Conservation (phyloP, 2,329 filamentous ascomycete species). For the Penicillium sp. region DNA sequence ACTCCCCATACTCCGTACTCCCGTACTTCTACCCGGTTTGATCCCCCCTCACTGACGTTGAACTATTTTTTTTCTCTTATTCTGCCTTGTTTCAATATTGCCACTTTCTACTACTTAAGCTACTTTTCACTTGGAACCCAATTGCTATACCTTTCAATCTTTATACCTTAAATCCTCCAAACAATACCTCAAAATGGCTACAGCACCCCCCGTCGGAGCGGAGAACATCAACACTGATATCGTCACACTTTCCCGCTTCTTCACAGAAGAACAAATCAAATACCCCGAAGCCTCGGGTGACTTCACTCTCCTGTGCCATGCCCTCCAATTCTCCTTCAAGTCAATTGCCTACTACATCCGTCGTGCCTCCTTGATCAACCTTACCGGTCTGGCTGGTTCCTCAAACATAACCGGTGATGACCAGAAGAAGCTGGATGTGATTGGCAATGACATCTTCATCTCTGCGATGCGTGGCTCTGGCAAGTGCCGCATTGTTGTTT, state of each 20-base stretch:
- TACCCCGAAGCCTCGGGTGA: slow-evolving; percentile 94
- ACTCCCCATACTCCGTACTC: slow-evolving; percentile 24
- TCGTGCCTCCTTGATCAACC: slow-evolving; percentile 89
- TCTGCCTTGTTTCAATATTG: slow-evolving; percentile 1
- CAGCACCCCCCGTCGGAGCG: slow-evolving; percentile 54
- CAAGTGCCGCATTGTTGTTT: slow-evolving; percentile 89
- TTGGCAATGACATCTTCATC: slow-evolving; percentile 97
- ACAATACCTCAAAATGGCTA: slow-evolving; percentile 31
- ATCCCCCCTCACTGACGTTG: slow-evolving; percentile 15
- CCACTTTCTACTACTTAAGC: background rate
- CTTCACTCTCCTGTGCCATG: slow-evolving; percentile 98
- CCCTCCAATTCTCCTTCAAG: slow-evolving; percentile 99
- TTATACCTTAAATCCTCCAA: slow-evolving; percentile 4
- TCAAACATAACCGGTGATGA: slow-evolving; percentile 96
- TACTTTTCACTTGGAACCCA: background rate
- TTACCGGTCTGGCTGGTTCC: slow-evolving; percentile 90
- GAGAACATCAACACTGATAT: slow-evolving; percentile 96
- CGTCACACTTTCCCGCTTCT: slow-evolving; percentile 88
- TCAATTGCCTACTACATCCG: slow-evolving; percentile 99
- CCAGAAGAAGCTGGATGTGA: slow-evolving; percentile 99
- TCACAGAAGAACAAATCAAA: slow-evolving; percentile 94
- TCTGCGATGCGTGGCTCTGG: slow-evolving; percentile 90
- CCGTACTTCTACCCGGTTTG: slow-evolving; percentile 26
- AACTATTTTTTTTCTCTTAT: slow-evolving; percentile 7
- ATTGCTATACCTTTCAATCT: slow-evolving; percentile 4